These are phyloP conservation scores for Clavispora santaluciae DNA, from an alignment of 805 yeast genomes.

Conservation along the genomic window DNA sequence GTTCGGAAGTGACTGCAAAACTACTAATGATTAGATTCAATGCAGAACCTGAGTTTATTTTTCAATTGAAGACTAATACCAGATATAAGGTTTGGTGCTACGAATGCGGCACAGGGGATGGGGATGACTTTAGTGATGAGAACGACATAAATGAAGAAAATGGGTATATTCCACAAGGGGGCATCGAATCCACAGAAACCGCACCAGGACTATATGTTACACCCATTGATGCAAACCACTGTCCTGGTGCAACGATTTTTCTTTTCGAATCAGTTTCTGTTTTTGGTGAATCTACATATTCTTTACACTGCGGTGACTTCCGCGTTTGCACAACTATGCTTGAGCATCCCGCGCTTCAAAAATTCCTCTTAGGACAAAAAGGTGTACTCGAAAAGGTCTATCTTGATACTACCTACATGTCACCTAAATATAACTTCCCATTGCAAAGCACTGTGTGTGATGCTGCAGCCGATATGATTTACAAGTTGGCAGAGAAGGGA, in stretches of 20 bases:
- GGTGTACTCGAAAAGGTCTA: conserved; percentile 56
- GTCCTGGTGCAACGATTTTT: conserved; percentile 91
- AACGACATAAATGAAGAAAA: background rate
- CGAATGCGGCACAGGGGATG: background rate
- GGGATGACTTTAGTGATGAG: background rate
- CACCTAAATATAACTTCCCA: conserved; percentile 73
- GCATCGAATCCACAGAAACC: conserved; percentile 7
- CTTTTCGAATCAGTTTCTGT: conserved; percentile 48
- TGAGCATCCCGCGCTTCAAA: conserved; percentile 25
- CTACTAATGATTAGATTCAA: conserved; percentile 52
- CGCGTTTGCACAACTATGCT: conserved; percentile 59
- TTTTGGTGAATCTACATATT: conserved; percentile 22
- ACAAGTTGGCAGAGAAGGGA: conserved; percentile 21
- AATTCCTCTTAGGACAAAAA: conserved; percentile 12
- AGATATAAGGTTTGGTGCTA: conserved; percentile 27
- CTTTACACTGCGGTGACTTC: conserved; percentile 91
- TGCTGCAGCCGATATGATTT: conserved; percentile 51
- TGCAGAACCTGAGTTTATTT: conserved; percentile 46
- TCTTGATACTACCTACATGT: conserved; percentile 86
- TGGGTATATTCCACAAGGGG: conserved; percentile 14
- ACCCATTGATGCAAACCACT: conserved; percentile 83
- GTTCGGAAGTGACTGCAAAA: conserved; percentile 65
- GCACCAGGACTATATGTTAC: conserved; percentile 46
- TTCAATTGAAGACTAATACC: conserved; percentile 36
- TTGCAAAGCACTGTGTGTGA: conserved; percentile 65